These are phyloP conservation scores for Protoeuglena noctilucae DNA, from an alignment of 139 green algal species.

Conservation along the genomic window DNA sequence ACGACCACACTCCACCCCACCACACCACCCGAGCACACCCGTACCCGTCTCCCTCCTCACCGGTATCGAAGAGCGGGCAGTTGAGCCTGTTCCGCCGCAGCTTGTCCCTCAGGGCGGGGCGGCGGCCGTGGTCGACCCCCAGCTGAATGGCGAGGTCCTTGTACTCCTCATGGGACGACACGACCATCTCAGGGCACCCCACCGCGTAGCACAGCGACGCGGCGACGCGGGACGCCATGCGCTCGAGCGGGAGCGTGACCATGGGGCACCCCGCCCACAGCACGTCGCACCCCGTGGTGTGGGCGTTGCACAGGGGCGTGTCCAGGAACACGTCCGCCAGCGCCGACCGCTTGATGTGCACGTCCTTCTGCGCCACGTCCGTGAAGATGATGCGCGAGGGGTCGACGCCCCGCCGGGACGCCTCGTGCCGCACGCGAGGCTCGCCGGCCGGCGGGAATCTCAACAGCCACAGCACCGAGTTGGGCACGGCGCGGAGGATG, in stretches of 20 bases:
- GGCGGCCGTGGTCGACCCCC: constrained; percentile 30
- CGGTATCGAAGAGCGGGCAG: constrained; percentile 75
- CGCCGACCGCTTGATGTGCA: constrained; percentile 57
- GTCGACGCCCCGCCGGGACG: constrained; percentile 30
- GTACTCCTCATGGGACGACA: constrained; percentile 16
- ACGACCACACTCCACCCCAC: no score
- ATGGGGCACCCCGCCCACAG: constrained; percentile 75
- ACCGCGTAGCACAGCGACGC: constrained; percentile 54
- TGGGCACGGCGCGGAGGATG: constrained; percentile 42
- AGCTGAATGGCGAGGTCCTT: constrained; percentile 42
- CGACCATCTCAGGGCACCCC: constrained; percentile 60
- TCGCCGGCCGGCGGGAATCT: constrained; percentile 71
- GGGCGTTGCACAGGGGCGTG: constrained; percentile 77
- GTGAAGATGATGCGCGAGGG: constrained; percentile 71
- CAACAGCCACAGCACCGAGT: constrained; percentile 74
- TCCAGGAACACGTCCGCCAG: constrained; percentile 85
- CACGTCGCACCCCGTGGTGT: constrained; percentile 84
- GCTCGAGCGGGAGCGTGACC: constrained; percentile 67
- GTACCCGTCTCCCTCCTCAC: no score
- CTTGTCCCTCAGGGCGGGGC: constrained; percentile 24
- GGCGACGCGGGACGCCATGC: constrained; percentile 71
- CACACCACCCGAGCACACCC: no score
- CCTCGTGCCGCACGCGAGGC: constrained; percentile 29
- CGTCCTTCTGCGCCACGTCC: constrained; percentile 65
- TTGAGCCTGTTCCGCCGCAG: constrained; percentile 31